phyloP scores from a whole-genome alignment of 768 basidiomycete genomes.

The Leccinum obscurum region DNA sequence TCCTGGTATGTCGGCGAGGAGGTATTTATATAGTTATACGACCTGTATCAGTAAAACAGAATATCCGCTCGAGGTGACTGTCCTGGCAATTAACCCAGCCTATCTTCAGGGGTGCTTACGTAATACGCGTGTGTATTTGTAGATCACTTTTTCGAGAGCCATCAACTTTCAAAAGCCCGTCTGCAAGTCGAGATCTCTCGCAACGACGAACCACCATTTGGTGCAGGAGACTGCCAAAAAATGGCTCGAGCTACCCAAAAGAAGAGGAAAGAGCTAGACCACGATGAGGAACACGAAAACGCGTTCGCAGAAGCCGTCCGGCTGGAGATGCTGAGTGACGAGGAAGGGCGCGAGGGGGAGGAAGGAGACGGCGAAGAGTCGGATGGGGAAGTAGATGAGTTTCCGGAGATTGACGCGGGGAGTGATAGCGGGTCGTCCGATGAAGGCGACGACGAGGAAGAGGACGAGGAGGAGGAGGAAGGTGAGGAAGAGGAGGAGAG shows the following conservation, averaged over 20 bases:
- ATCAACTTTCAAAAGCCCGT: background rate
- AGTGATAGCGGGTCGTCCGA: slow-evolving; percentile 43
- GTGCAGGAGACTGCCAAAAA: slow-evolving; percentile 35
- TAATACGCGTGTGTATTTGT: slow-evolving; percentile 8
- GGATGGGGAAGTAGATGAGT: slow-evolving; percentile 67
- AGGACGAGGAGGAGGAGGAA: slow-evolving; percentile 34
- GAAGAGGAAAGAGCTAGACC: slow-evolving; percentile 60
- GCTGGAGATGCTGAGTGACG: slow-evolving; percentile 76
- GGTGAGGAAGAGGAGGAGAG: slow-evolving; percentile 40
- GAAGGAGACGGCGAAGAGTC: slow-evolving; percentile 40
- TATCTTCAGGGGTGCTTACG: slow-evolving; percentile 12
- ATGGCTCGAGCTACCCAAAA: slow-evolving; percentile 39
- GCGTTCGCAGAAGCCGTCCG: slow-evolving; percentile 43
- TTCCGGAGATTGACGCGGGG: slow-evolving; percentile 63
- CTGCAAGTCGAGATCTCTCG: background rate
- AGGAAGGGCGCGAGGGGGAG: slow-evolving; percentile 47
- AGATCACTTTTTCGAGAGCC: slow-evolving; percentile 11
- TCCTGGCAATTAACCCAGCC: too few relatives aligned
- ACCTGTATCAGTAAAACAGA: too few relatives aligned
- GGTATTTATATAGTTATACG: too few relatives aligned
- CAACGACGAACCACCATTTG: background rate
- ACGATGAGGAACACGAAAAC: slow-evolving; percentile 36
- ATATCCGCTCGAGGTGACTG: too few relatives aligned
- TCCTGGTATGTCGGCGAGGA: background rate
- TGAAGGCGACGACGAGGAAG: too few relatives aligned